These are phyloP conservation scores for Prosopis cineraria DNA, from an alignment of 306 rosid species.

Conservation along the genomic window DNA sequence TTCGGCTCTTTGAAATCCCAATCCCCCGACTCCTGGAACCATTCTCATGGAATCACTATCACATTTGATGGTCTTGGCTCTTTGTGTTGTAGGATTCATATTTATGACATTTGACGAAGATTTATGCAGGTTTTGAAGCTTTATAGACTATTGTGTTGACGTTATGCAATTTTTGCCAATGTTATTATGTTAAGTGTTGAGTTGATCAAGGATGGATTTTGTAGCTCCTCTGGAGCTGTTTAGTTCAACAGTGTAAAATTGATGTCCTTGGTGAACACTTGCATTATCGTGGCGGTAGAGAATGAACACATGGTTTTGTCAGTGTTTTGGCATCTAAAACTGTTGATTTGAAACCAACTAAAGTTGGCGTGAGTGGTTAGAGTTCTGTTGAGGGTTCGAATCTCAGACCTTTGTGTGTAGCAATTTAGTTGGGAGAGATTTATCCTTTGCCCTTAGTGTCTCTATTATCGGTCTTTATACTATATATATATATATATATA, in stretches of 20 bases:
- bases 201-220: slow-evolving; percentile 13
- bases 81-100: background rate
- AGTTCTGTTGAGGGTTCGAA: no score
- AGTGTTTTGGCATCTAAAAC: no score
- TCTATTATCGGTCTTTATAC: no score
- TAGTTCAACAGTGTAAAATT: background rate
- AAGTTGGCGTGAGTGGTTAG: no score
- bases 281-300: background rate
- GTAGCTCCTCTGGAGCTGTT: background rate
- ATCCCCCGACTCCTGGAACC: background rate
- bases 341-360: no score
- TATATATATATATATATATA: no score
- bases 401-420: no score
- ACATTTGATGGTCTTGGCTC: background rate
- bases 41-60: background rate
- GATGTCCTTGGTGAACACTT: background rate
- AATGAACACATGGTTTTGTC: background rate
- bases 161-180: background rate
- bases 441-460: no score
- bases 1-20: background rate
- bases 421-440: no score
- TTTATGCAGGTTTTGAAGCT: background rate
- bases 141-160: background rate
- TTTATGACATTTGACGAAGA: background rate
- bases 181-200: background rate